Base-by-base conservation (phyloP, 2,329 filamentous ascomycete genomes). In the Alternaria ethzedia region DNA sequence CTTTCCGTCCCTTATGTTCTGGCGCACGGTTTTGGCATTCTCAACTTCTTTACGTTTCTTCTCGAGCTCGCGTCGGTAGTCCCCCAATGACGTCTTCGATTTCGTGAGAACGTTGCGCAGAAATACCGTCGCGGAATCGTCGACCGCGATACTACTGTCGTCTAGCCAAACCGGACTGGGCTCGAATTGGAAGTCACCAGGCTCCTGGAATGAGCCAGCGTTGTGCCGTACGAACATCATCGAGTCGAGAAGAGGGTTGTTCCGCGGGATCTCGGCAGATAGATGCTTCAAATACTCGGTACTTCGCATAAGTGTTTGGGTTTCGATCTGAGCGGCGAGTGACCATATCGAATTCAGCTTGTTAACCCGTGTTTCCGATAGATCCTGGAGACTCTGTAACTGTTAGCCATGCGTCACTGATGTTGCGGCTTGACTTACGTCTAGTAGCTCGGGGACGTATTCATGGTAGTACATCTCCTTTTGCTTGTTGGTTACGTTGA, bases 211-310 rank as follows among this genome's bases (percentile, higher is more conserved):
- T 55, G 87, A 83, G 23, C 88, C 87, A 71, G 92, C 89, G 75
- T 99, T 99, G 83, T 99, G 96, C 65, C 91, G 90, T 61, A 97
- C 90, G 80, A 97, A 99, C 96, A 99, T 99, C 86, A 97, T 93
- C 20, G 94, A 97, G 80, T 99, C 96, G 44, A 99, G 86, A 49
- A 91, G 87, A 10, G 96, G 96, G 65, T 91, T 87, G 77, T 99
- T 99, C 61, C 95, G 88, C 12, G 91, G 88, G 54, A 99, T 96
- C 76, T 98, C 95, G 61, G 88, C 86, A 6, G 89, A 84, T 11
- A 97, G 86, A 69, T 91, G 89, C 28, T 91, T 86, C 70, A 97
- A 84, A 64, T 93, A 87, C 43, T 88, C 87, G 5, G 87, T 88
- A 76, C 93, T 94, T 69, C 90, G 88, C 64, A 89, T 86, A 51